Evolutionary conservation across 2,329 filamentous ascomycete species (phyloP), one percentile per base, ranked within the genome.

Genomic region (Ceratocystis albifundus): DNA sequence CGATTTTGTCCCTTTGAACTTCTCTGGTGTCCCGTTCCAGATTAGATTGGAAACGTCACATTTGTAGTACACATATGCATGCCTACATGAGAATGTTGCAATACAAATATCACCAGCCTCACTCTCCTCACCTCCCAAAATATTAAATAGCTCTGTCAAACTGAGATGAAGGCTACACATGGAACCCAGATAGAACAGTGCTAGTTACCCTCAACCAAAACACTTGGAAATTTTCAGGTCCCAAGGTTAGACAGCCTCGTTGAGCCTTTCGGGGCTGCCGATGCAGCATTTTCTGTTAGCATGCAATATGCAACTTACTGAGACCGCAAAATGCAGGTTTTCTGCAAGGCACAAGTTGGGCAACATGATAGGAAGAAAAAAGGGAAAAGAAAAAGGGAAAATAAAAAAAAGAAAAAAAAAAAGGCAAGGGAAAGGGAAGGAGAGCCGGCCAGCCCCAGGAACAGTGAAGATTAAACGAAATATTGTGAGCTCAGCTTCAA

Each of bases 231-330:
- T 30, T n/a, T 32, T 32, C 28, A 59, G 53, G 53, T 10, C 53
- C 36, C 53, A 59, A n/a, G 17, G 25, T 59, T 59, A 7, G 53
- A 59, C 25, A 59, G 8, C 53, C 32, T 25, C 53, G 22, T 22
- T 48, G 44, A 22, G 30, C 25, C 44, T 63, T 41, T 63, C 61
- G 61, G 61, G 20, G 61, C 41, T 30, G 61, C 61, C 61, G 61
- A 63, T 63, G 61, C 61, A 63, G 20, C 44, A n/a, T 36, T 30
- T 62, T n/a, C 44, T 50, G 45, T 41, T 63, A 63, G 22, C n/a
- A 28, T 32, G 28, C 28, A 50, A 32, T 45, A 62, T 44, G 32
- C 59, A 62, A 44, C 10, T 44, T 41, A 25, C 32, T 59, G 53
- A 59, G 28, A 5, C 53, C 53, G 53, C 28, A 59, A 59, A 4